Percentiles rank a stretch among this genome's conserved stretches.
Conservation (phyloP, 164 flowering plant genomes). For the Piper betle region DNA sequence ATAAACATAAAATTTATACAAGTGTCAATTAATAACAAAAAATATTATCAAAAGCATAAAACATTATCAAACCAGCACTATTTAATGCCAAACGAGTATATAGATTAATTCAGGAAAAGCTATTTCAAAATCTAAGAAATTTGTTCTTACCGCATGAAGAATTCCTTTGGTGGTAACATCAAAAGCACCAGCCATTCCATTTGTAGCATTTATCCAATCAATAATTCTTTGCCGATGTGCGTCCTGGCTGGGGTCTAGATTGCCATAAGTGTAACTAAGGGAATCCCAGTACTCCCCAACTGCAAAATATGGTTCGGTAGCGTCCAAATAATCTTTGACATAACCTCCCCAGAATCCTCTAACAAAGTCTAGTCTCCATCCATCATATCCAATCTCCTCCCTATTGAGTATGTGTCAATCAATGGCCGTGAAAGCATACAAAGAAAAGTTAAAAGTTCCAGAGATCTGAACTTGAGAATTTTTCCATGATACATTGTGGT, state of each 20-base stretch:
- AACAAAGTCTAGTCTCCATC: slow-evolving; percentile 98
- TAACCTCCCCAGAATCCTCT: slow-evolving; percentile 99
- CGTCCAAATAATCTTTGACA: slow-evolving; percentile 89
- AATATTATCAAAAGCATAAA: too few species aligned
- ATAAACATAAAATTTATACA: too few species aligned
- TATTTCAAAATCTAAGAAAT: background rate
- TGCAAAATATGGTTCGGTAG: slow-evolving; percentile 88
- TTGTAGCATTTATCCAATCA: slow-evolving; percentile 95
- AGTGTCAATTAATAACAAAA: too few species aligned
- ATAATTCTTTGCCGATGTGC: slow-evolving; percentile 90
- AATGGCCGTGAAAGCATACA: background rate
- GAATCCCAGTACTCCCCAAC: slow-evolving; percentile 99
- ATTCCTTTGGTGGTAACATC: slow-evolving; percentile 99
- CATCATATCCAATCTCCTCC: slow-evolving; percentile 94
- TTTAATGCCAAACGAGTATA: background rate
- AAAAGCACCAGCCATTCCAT: slow-evolving; percentile 92
- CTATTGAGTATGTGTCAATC: slow-evolving; percentile 8
- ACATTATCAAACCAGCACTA: background rate
- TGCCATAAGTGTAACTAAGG: slow-evolving; percentile 78
- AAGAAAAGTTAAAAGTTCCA: background rate
- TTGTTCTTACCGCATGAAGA: slow-evolving; percentile 73
- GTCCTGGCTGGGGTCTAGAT: slow-evolving; percentile 93
- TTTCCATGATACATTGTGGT: too few species aligned
- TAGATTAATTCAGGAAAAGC: background rate
- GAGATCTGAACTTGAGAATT: too few species aligned